Evolutionary conservation across 495 filamentous ascomycete genomes (phyloP), one percentile per base, ranked within the genome.

Genomic region (Mytilinidion resinicola): DNA sequence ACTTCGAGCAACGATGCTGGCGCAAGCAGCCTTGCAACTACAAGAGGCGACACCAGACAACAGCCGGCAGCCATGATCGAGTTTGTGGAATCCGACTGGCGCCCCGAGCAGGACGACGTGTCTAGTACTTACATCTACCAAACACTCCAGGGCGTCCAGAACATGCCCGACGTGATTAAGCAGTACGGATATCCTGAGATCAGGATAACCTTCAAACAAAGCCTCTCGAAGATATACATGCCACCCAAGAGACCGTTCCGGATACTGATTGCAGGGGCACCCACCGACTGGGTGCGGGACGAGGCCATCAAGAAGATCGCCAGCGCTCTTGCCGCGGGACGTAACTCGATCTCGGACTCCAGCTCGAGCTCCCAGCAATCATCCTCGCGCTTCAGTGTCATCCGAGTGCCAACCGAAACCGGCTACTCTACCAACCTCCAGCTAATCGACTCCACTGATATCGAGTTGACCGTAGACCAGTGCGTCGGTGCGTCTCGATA

Each of bases 251-350:
- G 55, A 7, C 47, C 60, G 4, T 69, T 56, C 55, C 44, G 51
- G 20, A 48, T 69, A 14, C 51, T 69, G 34, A 64, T 52, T 44
- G 39, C 66, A 11, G 66, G 66, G 39, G 30, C 55, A 25, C 30
- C 61, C 43, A 51, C 57, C 20, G 38, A 42, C 52, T 63, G 60
- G 59, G 53, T 43, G 7, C 58, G 55, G 43, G 33, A 59, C 12
- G 57, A 58, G 4, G 58, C 66, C 43, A 55, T 54, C 15, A 37
- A 34, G 10, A 62, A 62, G 20, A 55, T 69, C 30, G 57, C 48
- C 20, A 47, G 57, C 46, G 66, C 66, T 36, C 52, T 69, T 12
- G 46, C 60, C 15, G 48, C 59, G 21, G 20, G 52, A 8, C 33
- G 43, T 34, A 25, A 33, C 33, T 49, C 46, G 14, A 15, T 15